Percentiles rank a stretch among this genome's conserved stretches.
These are phyloP conservation scores for Spathaspora boniae DNA, from an alignment of 805 yeast genomes.

Conservation along the genomic window DNA sequence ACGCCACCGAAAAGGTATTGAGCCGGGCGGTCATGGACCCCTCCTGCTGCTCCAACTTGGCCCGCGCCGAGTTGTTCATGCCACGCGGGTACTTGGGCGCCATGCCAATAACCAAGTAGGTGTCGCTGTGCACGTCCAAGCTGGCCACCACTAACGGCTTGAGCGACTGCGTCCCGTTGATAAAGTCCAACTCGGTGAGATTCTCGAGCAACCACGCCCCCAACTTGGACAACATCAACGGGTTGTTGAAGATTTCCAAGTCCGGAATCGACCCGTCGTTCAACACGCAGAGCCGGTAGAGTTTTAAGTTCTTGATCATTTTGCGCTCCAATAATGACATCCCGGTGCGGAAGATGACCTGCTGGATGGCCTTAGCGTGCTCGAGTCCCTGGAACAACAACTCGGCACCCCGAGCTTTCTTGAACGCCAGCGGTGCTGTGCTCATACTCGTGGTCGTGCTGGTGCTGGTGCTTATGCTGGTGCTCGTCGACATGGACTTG, in stretches of 20 bases:
- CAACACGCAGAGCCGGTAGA: slow-evolving; percentile 81
- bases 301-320: slow-evolving; percentile 70
- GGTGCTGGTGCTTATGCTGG: too few relatives aligned
- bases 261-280: slow-evolving; percentile 79
- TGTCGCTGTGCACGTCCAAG: slow-evolving; percentile 65
- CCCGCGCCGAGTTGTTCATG: slow-evolving; percentile 31
- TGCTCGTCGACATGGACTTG: slow-evolving; percentile 16
- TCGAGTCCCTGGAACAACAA: slow-evolving; percentile 67
- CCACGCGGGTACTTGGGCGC: slow-evolving; percentile 74
- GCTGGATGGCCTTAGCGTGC: slow-evolving; percentile 80
- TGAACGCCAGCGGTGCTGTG: slow-evolving; percentile 15
- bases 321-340: slow-evolving; percentile 84
- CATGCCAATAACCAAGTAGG: slow-evolving; percentile 84
- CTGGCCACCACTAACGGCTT: slow-evolving; percentile 86
- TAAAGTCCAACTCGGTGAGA: slow-evolving; percentile 70
- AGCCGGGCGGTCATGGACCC: slow-evolving; percentile 29
- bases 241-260: slow-evolving; percentile 73
- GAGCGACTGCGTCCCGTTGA: slow-evolving; percentile 38
- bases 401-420: slow-evolving; percentile 45
- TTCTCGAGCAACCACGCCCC: slow-evolving; percentile 92
- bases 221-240: slow-evolving; percentile 75
- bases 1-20: slow-evolving; percentile 86
- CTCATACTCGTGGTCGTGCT: slow-evolving; percentile 9
- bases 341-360: slow-evolving; percentile 81
- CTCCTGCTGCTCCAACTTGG: slow-evolving; percentile 24